Evolutionary conservation across 805 yeast genomes (phyloP).

Genomic region (Diddensiella santjacobensis): DNA sequence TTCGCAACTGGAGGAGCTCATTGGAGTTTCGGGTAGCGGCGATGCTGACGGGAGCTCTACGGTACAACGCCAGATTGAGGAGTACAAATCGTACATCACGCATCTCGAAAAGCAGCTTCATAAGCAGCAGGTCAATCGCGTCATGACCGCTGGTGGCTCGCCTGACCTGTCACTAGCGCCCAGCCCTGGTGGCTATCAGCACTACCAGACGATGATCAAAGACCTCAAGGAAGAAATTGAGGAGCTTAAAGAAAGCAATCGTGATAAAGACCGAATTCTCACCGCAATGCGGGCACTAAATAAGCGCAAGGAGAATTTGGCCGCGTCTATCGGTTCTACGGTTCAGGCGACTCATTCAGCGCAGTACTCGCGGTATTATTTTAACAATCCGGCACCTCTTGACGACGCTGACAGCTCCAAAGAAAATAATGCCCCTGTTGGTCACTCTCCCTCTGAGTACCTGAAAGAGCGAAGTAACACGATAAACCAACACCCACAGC

Average conservation of each 20-base stretch:
- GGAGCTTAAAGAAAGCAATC: slow-evolving; percentile 57
- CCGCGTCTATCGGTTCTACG: slow-evolving; percentile 11
- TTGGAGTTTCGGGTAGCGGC: slow-evolving; percentile 35
- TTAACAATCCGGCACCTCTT: slow-evolving; percentile 3
- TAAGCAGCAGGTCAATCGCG: slow-evolving; percentile 20
- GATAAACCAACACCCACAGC: background rate
- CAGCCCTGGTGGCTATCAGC: slow-evolving; percentile 18
- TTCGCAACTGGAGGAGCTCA: slow-evolving; percentile 41
- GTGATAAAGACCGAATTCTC: slow-evolving; percentile 76
- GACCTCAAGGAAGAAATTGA: slow-evolving; percentile 67
- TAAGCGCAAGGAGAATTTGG: slow-evolving; percentile 46
- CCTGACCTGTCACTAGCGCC: slow-evolving; percentile 13
- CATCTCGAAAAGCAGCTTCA: slow-evolving; percentile 56
- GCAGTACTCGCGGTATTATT: slow-evolving; percentile 20
- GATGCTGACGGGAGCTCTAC: slow-evolving; percentile 25
- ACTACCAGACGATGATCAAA: slow-evolving; percentile 36
- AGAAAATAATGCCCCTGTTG: background rate
- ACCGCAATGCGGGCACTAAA: slow-evolving; percentile 65
- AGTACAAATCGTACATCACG: slow-evolving; percentile 49
- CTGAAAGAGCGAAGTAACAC: background rate
- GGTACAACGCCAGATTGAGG: slow-evolving; percentile 30
- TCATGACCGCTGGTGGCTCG: slow-evolving; percentile 2
- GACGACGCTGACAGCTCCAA: background rate
- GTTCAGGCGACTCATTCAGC: slow-evolving; percentile 7
- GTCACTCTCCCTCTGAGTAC: background rate